Base-by-base conservation (phyloP, 2,329 filamentous ascomycete genomes). In the Cytospora paraplurivora region DNA sequence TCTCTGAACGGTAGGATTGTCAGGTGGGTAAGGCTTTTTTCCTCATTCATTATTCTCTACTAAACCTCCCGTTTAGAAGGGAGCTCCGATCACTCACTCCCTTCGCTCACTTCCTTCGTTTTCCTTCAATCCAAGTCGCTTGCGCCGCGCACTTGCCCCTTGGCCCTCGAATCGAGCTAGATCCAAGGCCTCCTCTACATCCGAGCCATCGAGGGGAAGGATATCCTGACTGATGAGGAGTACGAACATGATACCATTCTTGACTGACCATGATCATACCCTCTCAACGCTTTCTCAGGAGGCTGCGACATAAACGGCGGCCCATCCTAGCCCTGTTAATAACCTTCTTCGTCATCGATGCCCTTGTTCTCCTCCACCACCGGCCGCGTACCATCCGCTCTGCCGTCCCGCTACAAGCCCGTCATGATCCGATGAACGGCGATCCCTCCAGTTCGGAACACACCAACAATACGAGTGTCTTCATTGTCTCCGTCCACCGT, bases 401-500 rank as follows among this genome's bases (percentile, higher is more conserved):
- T 33, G 66, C 69, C n/a, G 59, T 68, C 52, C 49, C 66, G 64
- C 64, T 69, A 69, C 7, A 67, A 59, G 0, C 65, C 65, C 1
- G 58, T n/a, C 7, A 51, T 15, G 17, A 58, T 57, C 50, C 54
- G 38, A 47, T 47, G 44, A n/a, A 41, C 11, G 10, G 57, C 59
- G 27, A 63, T 56, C 67, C 13, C 19, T 35, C 37, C 34, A 17
- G 34, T 21, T 21, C 19, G 10, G 12, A 3, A n/a, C 8, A 32
- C 8, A 13, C 37, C 13, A 33, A 63, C 34, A 75, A 76, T 52
- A 69, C 72, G 11, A 74, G 72, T 12, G 81, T 91, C 67, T 91
- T 84, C 75, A 88, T 91, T 59, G 85, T 85, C 15, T 86, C 85
- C 50, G 82, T 88, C 58, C 87, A 90, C 71, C 89, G 87, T 79